phyloP scores from a whole-genome alignment of 306 rosid species.

The Alnus glutinosa region DNA sequence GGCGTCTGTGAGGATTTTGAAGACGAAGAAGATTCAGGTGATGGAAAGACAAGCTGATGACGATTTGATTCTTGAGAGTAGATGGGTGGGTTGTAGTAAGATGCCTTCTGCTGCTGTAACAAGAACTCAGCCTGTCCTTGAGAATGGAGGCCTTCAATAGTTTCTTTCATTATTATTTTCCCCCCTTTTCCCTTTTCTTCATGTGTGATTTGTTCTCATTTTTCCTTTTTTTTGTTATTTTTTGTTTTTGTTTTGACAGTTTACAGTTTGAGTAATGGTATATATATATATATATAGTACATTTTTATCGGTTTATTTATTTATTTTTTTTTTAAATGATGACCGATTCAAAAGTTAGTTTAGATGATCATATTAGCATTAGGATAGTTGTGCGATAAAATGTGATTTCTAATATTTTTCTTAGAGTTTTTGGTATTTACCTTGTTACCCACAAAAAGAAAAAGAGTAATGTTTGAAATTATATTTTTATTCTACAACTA shows the following conservation, averaged over 20 bases:
- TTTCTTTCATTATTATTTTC: not conserved
- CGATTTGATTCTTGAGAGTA: slow-evolving; percentile 66
- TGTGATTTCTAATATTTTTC: no score
- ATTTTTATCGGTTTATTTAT: no score
- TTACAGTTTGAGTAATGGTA: not conserved
- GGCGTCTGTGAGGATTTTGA: slow-evolving; percentile 39
- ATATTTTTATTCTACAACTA: no score
- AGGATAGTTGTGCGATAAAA: no score
- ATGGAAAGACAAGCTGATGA: slow-evolving; percentile 72
- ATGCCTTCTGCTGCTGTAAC: slow-evolving; percentile 76
- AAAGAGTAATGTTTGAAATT: no score
- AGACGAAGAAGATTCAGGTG: slow-evolving; percentile 59
- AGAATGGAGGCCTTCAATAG: slow-evolving; percentile 42
- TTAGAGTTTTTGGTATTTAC: no score
- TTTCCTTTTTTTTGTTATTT: not conserved
- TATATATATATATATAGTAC: no score
- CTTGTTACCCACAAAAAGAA: no score
- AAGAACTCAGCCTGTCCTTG: slow-evolving; percentile 76
- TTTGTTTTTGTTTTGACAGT: not conserved
- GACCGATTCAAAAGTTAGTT: no score
- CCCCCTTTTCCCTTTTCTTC: slow-evolving; percentile 7
- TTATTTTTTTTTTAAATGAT: no score
- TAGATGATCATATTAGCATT: no score
- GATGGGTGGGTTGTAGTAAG: slow-evolving; percentile 71
- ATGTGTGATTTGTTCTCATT: slow-evolving; percentile 8